Conservation (phyloP, 108 stramenopile genomes). For the Aurantiochytrium sp. region DNA sequence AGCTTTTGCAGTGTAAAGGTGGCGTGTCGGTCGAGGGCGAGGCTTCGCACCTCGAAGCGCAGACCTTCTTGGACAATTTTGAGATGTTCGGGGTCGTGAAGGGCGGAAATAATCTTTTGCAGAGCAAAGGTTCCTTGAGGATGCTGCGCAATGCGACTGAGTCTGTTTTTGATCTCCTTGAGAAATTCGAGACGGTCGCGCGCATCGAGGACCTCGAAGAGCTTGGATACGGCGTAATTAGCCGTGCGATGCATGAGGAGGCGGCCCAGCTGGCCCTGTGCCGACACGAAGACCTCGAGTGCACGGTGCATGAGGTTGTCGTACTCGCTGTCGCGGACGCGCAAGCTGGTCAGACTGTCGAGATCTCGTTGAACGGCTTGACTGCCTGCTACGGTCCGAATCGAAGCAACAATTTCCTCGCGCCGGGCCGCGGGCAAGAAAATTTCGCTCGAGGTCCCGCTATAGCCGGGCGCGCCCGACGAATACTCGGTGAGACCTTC, state of each 20-base stretch:
- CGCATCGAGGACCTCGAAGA: not conserved
- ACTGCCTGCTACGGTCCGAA: not conserved
- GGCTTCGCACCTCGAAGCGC: not conserved
- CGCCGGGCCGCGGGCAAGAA: not conserved
- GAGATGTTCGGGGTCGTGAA: not conserved
- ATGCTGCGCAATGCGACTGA: not conserved
- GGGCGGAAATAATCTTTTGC: constrained; percentile 7
- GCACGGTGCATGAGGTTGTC: not conserved
- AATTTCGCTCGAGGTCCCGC: not conserved
- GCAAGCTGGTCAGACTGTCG: not conserved
- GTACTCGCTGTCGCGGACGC: not conserved
- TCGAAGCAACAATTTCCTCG: not conserved
- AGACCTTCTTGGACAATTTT: not conserved
- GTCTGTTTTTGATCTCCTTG: not conserved
- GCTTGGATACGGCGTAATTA: constrained; percentile 1
- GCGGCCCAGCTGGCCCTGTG: not conserved
- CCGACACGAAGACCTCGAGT: not conserved
- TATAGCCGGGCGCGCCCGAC: not conserved
- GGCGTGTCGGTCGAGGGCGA: constrained; percentile 6
- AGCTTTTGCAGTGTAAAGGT: constrained; percentile 11
- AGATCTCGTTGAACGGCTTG: not conserved
- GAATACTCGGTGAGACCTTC: not conserved
- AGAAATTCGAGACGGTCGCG: not conserved
- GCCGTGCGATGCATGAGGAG: not conserved
- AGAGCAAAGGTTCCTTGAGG: not conserved